These are phyloP conservation scores for Blastomyces emzantsi DNA, from an alignment of 2,329 filamentous ascomycete species.

Conservation along the genomic window DNA sequence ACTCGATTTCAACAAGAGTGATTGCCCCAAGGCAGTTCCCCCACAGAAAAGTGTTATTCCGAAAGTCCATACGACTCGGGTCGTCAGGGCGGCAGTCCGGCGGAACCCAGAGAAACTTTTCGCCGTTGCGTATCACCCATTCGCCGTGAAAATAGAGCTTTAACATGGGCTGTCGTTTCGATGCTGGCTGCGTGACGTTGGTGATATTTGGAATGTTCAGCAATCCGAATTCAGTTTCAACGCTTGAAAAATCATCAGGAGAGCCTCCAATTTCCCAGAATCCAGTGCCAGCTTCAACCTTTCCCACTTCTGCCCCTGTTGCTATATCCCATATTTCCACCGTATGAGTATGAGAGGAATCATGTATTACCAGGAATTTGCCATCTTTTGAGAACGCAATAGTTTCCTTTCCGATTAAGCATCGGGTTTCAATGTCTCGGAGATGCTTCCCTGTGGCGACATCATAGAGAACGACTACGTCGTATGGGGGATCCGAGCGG, in stretches of 20 bases:
- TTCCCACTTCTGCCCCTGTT: neutral
- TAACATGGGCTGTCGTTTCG: neutral
- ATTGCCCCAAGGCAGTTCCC: neutral
- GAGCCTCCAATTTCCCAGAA: neutral
- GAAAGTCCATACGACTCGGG: neutral
- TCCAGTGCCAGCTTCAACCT: neutral
- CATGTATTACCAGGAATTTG: neutral
- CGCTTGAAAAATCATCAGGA: neutral
- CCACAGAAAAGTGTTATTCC: slow-evolving; percentile 1
- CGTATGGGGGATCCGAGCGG: neutral
- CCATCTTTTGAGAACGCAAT: neutral
- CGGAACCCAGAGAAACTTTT: neutral
- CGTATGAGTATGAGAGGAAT: too few species aligned
- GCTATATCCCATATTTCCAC: neutral
- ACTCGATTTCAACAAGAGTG: neutral
- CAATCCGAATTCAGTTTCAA: neutral
- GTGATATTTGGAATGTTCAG: neutral
- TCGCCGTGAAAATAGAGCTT: neutral
- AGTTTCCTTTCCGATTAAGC: neutral
- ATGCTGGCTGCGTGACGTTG: neutral
- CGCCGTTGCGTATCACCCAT: neutral
- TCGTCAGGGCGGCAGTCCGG: neutral
- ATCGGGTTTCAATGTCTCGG: neutral
- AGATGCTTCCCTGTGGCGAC: neutral
- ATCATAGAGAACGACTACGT: neutral